Evolutionary conservation across 306 rosid species (phyloP).

Genomic region (Gastrolobium bilobum): DNA sequence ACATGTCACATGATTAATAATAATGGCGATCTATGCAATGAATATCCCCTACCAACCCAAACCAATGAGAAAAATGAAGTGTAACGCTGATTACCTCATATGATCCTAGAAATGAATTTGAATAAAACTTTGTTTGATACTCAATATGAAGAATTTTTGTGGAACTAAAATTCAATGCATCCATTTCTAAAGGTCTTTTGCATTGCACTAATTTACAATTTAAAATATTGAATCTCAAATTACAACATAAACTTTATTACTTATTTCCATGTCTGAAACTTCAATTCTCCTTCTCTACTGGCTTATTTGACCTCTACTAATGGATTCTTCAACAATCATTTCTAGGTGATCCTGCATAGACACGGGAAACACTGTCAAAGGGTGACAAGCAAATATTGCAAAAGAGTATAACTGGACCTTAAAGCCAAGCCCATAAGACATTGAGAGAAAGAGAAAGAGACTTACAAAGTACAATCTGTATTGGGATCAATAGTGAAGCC

Average conservation of each 20-base stretch:
- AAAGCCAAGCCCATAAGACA: background rate
- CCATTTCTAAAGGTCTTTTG: background rate
- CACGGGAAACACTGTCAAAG: background rate
- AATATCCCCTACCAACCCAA: background rate
- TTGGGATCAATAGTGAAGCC: slow-evolving; percentile 67
- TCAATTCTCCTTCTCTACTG: background rate
- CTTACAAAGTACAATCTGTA: slow-evolving; percentile 56
- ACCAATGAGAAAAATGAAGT: background rate
- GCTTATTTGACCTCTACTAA: slow-evolving; percentile 21
- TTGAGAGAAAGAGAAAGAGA: background rate
- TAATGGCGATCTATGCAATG: slow-evolving; percentile 12
- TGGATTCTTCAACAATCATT: slow-evolving; percentile 21
- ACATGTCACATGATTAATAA: slow-evolving; percentile 1
- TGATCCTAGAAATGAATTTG: background rate
- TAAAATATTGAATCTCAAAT: slow-evolving; percentile 14
- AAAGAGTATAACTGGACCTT: background rate
- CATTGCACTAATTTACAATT: slow-evolving; percentile 12
- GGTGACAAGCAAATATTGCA: background rate
- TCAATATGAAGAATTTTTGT: background rate
- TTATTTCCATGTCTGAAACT: background rate
- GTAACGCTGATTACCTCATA: background rate
- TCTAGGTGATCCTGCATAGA: slow-evolving; percentile 44
- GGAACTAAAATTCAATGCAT: background rate
- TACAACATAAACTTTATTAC: slow-evolving; percentile 22
- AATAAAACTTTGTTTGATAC: background rate